phyloP scores from a whole-genome alignment of 2,329 filamentous ascomycete species.

The Pseudogymnoascus sp. region DNA sequence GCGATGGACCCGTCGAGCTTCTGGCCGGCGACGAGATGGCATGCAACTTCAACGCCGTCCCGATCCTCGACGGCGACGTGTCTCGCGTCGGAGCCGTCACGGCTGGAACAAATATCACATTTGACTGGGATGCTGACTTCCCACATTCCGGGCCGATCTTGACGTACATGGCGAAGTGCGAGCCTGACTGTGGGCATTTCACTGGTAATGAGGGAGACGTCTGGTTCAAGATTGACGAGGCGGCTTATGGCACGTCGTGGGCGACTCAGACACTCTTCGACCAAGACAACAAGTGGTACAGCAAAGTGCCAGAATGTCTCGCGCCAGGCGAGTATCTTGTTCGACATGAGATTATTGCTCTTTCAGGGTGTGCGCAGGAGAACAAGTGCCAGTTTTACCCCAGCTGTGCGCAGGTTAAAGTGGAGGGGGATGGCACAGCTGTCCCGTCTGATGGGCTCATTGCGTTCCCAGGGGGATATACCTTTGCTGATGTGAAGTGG shows the following conservation, averaged over 20 bases:
- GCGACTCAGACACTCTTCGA: slow-evolving; percentile 11
- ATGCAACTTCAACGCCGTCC: slow-evolving; percentile 11
- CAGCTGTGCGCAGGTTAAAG: slow-evolving; percentile 12
- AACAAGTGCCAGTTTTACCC: slow-evolving; percentile 13
- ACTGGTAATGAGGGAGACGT: slow-evolving; percentile 7
- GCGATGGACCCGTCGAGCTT: slow-evolving; percentile 11
- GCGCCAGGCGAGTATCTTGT: slow-evolving; percentile 14
- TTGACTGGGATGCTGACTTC: slow-evolving; percentile 1
- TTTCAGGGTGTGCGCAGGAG: not conserved
- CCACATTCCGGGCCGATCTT: slow-evolving; percentile 12
- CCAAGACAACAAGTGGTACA: slow-evolving; percentile 9
- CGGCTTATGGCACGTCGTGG: slow-evolving; percentile 10
- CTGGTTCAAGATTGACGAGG: slow-evolving; percentile 14
- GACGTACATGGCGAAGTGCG: slow-evolving; percentile 14
- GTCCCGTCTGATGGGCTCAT: slow-evolving; percentile 3
- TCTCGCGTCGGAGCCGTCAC: slow-evolving; percentile 8
- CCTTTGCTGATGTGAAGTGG: not conserved
- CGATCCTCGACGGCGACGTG: slow-evolving; percentile 11
- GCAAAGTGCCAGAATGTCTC: slow-evolving; percentile 11
- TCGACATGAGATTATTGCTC: slow-evolving; percentile 13
- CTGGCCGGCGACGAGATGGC: slow-evolving; percentile 6
- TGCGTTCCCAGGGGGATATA: slow-evolving; percentile 11
- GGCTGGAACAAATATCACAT: slow-evolving; percentile 11
- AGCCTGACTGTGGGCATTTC: slow-evolving; percentile 12
- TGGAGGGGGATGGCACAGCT: slow-evolving; percentile 1